Percentiles rank a stretch among this genome's conserved stretches.
phyloP scores from a whole-genome alignment of 768 basidiomycete species.

The Trametes coccinea region DNA sequence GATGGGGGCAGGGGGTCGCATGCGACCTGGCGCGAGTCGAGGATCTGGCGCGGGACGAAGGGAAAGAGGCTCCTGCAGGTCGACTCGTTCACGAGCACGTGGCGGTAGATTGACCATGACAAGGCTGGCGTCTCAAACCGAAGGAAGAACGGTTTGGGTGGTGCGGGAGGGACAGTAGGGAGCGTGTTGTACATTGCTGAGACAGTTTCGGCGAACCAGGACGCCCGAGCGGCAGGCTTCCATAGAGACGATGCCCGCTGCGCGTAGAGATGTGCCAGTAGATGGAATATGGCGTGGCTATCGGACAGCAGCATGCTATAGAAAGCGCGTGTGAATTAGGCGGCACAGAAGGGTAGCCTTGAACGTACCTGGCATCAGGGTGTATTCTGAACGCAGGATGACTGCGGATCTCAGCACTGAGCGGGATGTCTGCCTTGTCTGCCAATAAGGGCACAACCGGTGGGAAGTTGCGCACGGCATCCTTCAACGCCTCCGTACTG shows the following conservation, averaged over 20 bases:
- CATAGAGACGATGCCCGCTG: conserved; percentile 75
- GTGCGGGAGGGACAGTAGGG: conserved; percentile 35
- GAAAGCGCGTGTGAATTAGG: background rate
- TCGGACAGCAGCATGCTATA: conserved; percentile 27
- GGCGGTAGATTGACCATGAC: conserved; percentile 64
- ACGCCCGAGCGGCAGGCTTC: conserved; percentile 65
- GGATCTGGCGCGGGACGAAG: conserved; percentile 66
- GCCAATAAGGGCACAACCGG: conserved; percentile 79
- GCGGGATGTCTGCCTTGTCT: conserved; percentile 75
- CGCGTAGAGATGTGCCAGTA: conserved; percentile 87
- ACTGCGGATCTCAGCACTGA: conserved; percentile 57
- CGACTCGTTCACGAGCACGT: conserved; percentile 73
- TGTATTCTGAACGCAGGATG: conserved; percentile 70
- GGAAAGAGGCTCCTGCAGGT: conserved; percentile 55
- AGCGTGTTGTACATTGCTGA: conserved; percentile 39
- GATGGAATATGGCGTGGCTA: conserved; percentile 58
- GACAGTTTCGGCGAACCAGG: conserved; percentile 73
- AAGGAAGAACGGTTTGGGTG: conserved; percentile 34
- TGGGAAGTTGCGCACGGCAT: conserved; percentile 79
- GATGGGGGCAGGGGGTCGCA: conserved; percentile 89
- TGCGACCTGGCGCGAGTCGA: conserved; percentile 56
- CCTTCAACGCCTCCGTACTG: conserved; percentile 67
- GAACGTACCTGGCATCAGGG: conserved; percentile 61
- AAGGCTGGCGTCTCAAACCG: conserved; percentile 44
- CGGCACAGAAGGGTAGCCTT: background rate